Percentiles rank a stretch among this genome's conserved stretches.
Conservation (phyloP, 2,329 filamentous ascomycete species). For the Hypoxylon sp. region DNA sequence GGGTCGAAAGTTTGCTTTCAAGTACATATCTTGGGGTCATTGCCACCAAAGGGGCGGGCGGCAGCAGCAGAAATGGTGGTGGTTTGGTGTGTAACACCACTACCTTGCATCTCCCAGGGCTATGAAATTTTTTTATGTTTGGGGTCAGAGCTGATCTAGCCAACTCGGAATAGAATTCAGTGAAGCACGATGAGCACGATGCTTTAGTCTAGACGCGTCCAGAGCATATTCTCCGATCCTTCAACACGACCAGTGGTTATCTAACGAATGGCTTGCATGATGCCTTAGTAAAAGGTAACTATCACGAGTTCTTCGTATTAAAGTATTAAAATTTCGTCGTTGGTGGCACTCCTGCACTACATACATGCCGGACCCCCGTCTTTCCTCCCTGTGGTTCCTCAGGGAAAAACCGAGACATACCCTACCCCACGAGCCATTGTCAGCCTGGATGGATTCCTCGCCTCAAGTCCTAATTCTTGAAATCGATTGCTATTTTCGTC, state of each 20-base stretch:
- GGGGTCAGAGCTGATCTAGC: slow-evolving; percentile 28
- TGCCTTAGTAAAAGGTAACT: slow-evolving; percentile 10
- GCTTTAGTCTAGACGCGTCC: slow-evolving; percentile 25
- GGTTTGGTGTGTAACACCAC: slow-evolving; percentile 33
- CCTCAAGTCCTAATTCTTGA: slow-evolving; percentile 22
- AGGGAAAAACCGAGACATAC: slow-evolving; percentile 19
- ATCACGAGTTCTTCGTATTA: slow-evolving; percentile 35
- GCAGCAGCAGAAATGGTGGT: slow-evolving; percentile 26
- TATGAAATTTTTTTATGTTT: slow-evolving; percentile 21
- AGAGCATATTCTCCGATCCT: slow-evolving; percentile 19
- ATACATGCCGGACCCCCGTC: slow-evolving; percentile 7
- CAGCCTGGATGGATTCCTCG: slow-evolving; percentile 29
- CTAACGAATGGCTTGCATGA: slow-evolving; percentile 26
- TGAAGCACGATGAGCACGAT: slow-evolving; percentile 7
- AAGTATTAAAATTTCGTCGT: slow-evolving; percentile 24
- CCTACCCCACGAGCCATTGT: slow-evolving; percentile 13
- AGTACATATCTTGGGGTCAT: slow-evolving; percentile 17
- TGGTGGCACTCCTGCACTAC: slow-evolving; percentile 19
- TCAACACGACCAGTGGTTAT: slow-evolving; percentile 21
- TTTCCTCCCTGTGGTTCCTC: slow-evolving; percentile 6
- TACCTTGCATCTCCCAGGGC: slow-evolving; percentile 11
- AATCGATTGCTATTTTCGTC: slow-evolving; percentile 32
- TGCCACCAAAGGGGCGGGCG: slow-evolving; percentile 31
- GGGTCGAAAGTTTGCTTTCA: slow-evolving; percentile 37
- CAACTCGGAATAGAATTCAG: slow-evolving; percentile 16